Conservation (phyloP, 768 basidiomycete species). For the Trametes punicea region DNA sequence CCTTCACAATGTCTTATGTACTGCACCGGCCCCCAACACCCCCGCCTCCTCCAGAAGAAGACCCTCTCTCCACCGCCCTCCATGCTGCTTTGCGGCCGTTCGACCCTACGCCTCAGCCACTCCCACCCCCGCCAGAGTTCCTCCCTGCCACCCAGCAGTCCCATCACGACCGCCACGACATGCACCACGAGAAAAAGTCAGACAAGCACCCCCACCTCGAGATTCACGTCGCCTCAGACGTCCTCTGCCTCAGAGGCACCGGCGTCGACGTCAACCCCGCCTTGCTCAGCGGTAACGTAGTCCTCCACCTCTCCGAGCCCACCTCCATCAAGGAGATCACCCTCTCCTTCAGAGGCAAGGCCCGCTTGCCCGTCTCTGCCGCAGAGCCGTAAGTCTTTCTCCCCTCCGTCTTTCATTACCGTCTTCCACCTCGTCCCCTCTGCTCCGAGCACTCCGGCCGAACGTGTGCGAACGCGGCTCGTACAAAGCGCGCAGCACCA, state of each 20-base stretch:
- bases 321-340: conserved; percentile 83
- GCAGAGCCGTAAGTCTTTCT: conserved; percentile 54
- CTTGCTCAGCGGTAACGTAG: conserved; percentile 75
- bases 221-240: conserved; percentile 70
- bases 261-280: conserved; percentile 83
- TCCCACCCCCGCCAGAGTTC: conserved; percentile 20
- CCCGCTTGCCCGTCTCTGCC: conserved; percentile 56
- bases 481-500: neutral
- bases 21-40: conserved; percentile 36
- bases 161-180: conserved; percentile 33
- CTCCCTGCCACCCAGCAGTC: neutral
- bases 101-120: conserved; percentile 12
- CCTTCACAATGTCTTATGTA: conserved; percentile 33
- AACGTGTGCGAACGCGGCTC: neutral
- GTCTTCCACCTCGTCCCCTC: conserved; percentile 1
- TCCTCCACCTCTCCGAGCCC: conserved; percentile 74
- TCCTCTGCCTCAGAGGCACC: conserved; percentile 69
- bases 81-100: conserved; percentile 37
- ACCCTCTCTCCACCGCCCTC: conserved; percentile 35
- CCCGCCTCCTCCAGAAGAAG: conserved; percentile 31
- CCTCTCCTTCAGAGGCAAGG: conserved; percentile 82
- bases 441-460: neutral
- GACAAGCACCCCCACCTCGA: conserved; percentile 59
- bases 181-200: conserved; percentile 35
- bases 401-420: conserved; percentile 16